Evolutionary conservation across 2,329 filamentous ascomycete species (phyloP), one percentile per base, ranked within the genome.

Genomic region (Aspergillus ochraceus): DNA sequence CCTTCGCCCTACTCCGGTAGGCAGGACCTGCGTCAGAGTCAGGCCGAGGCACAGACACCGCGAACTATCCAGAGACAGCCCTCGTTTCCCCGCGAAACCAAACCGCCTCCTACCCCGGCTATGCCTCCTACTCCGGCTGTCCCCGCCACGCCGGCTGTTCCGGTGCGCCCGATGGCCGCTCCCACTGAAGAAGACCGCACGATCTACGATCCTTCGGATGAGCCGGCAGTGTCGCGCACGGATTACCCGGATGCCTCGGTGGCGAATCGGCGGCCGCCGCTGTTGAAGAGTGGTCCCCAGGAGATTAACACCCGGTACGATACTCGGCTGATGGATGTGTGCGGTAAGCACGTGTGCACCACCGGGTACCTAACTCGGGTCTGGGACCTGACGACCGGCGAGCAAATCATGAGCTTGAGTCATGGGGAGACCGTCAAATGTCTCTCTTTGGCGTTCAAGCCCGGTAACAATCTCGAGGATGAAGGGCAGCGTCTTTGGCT

Each of bases 291-390:
- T 47, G 89, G 90, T 0, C 84, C 85, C n/a, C 84, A 83, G 54
- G 90, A 94, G 64, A 93, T 99, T 58, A 78, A 84, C 30, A 93
- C 90, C 3, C 92, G 91, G 68, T 95, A 96, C 66, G 95, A 98
- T 64, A 90, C 91, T 5, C 88, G 92, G 47, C 81, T 92, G 30
- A 88, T 97, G 71, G 93, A 95, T 63, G 88, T 96, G 2, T 97
- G 91, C 71, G 95, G 95, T 8, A 89, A 93, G 64, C 88, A 90
- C 66, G 87, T 95, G 8, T 97, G 92, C 72, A 94, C 93, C 0
- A 91, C 90, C 17, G 95, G 94, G 5, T 89, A 90, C 64, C 82
- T 95, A 62, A 98, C 94, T 1, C 86, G 91, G 61, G 91, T 93
- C 0, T 99, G 95, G 93, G 94, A 88, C 72, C 76, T 97, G 24